Base-by-base conservation (phyloP, 129 eudicot genomes). In the Artemisia argyi region DNA sequence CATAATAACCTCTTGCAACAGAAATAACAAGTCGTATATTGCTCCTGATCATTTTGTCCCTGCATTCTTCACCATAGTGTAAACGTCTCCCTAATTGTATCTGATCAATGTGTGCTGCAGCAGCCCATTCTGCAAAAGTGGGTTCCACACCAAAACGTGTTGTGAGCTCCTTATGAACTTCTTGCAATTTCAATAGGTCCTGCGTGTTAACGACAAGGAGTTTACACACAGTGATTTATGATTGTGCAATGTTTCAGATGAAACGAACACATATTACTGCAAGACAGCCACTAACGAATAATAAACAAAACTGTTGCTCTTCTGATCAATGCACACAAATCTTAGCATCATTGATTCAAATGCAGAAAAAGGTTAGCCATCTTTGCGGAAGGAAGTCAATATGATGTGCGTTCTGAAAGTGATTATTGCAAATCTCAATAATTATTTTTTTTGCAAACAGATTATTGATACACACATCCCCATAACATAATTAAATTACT, bases 1-100 rank as follows among this genome's bases (percentile, higher is more conserved):
- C 96, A 76, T 82, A 86, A 74, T 79, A 94, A 66, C 90, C 69
- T 85, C 90, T 90, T 66, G 99, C 99, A 73, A 94, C 90, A 5
- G 99, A 94, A 72, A 94, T 86, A 50, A 94, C 99, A 56, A 94
- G 99, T 67, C 97, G 84, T 52, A 94, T 76, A 70, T 94, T 94
- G 83, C 99, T 94, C 77, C 83, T 87, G 51, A 93, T 78, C 98
- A 93, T 93, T 81, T 86, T 89, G 54, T 90, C 97, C 83, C 89
- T 93, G 85, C 98, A 93, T 16, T 73, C 81, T 52, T 65, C 74
- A 66, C 98, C 98, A 82, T 93, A 65, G 47, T 81, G 88, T 76
- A 93, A 24, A 15, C 85, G 91, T 78, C 78, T 75, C 64, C 91
- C 89, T 59, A 93, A 72, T 44, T 83, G 83, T 73, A 76, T 77